A percentile compares a stretch with the other conserved stretches of the same genome.
phyloP scores from a whole-genome alignment of 495 filamentous ascomycete genomes.

The Penicillium paradoxum region DNA sequence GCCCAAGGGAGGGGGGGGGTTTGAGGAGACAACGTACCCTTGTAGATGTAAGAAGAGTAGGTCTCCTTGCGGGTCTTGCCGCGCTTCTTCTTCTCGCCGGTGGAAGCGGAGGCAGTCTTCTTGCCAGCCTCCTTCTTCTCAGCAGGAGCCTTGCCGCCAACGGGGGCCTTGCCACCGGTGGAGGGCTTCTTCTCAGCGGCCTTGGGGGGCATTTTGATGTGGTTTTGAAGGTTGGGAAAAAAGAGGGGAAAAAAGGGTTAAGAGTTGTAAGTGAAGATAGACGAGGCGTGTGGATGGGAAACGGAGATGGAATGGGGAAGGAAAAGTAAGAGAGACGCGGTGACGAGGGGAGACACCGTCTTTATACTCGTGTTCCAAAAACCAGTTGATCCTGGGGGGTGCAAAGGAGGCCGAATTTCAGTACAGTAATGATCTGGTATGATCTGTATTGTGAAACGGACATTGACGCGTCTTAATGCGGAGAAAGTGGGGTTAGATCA shows the following conservation, averaged over 20 bases:
- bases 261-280: conserved; percentile 25
- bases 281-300: conserved; percentile 25
- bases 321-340: conserved; percentile 40
- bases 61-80: conserved; percentile 99
- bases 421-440: conserved; percentile 43
- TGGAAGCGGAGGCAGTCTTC: conserved; percentile 81
- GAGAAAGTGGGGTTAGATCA: conserved; percentile 15
- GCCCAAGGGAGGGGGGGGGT: background rate
- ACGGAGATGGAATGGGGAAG: conserved; percentile 34
- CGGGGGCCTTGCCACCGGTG: conserved; percentile 93
- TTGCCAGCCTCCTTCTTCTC: conserved; percentile 99
- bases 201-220: conserved; percentile 87
- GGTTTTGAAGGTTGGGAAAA: conserved; percentile 13
- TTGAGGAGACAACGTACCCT: conserved; percentile 59
- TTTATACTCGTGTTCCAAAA: conserved; percentile 49
- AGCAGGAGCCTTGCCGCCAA: conserved; percentile 73
- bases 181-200: conserved; percentile 94
- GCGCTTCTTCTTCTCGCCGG: conserved; percentile 99
- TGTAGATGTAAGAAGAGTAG: conserved; percentile 99
- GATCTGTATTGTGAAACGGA: conserved; percentile 47
- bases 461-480: conserved; percentile 23
- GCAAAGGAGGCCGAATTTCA: conserved; percentile 47
- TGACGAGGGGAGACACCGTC: conserved; percentile 42
- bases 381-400: conserved; percentile 41
- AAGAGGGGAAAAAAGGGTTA: conserved; percentile 26